These are phyloP conservation scores for Phytophthora crassamura DNA, from an alignment of 352 stramenopile genomes.

Conservation along the genomic window DNA sequence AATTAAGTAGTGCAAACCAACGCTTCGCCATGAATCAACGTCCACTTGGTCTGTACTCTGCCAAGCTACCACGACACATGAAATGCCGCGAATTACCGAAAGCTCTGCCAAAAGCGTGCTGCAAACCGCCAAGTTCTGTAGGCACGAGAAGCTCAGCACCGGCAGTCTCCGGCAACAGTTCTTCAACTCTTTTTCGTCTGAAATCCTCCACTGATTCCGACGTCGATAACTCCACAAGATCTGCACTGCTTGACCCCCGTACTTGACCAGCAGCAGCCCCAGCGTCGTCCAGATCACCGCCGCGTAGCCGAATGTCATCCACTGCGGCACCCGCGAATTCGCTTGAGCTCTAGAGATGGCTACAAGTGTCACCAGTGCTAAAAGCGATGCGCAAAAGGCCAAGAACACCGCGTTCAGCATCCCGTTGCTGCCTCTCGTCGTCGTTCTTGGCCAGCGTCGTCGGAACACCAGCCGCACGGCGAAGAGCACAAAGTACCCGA, in stretches of 20 bases:
- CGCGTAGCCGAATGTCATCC: constrained; percentile 32
- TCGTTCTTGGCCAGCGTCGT: constrained; percentile 28
- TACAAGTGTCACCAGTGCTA: constrained; percentile 23
- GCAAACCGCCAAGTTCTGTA: constrained; percentile 23
- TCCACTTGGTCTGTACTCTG: background rate
- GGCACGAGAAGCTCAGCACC: constrained; percentile 22
- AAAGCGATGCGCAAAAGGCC: constrained; percentile 27
- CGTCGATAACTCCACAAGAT: constrained; percentile 32
- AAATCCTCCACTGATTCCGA: constrained; percentile 1
- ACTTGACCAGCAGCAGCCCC: constrained; percentile 34
- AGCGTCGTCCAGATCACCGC: constrained; percentile 33
- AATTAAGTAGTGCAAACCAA: constrained; percentile 24
- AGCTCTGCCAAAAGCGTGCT: constrained; percentile 33
- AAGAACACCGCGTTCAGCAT: constrained; percentile 16
- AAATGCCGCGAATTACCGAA: constrained; percentile 17
- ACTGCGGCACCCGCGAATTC: constrained; percentile 15
- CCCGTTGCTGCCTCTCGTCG: background rate
- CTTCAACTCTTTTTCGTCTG: constrained; percentile 1
- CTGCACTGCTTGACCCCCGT: constrained; percentile 21
- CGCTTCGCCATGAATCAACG: constrained; percentile 17
- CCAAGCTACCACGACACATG: constrained; percentile 10
- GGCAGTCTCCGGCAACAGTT: constrained; percentile 5
- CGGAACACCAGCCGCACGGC: constrained; percentile 28
- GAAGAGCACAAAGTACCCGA: constrained; percentile 48
- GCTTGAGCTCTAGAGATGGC: constrained; percentile 8